These are phyloP conservation scores for Globisporangium solare DNA, from an alignment of 352 stramenopile genomes.

Conservation along the genomic window DNA sequence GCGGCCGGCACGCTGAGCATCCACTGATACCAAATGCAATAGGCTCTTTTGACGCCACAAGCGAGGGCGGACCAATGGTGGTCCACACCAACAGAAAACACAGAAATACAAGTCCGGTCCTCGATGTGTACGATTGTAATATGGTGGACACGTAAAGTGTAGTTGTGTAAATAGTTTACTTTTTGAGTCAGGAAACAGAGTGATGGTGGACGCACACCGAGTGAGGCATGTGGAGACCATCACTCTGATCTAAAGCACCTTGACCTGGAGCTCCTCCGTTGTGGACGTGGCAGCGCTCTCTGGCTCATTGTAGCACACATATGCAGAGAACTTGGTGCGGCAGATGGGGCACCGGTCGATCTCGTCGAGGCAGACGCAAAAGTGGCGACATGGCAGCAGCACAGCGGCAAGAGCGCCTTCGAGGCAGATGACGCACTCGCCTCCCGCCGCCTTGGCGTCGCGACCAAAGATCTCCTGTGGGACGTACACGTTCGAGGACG, in stretches of 20 bases:
- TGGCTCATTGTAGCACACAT: slow-evolving; percentile 31
- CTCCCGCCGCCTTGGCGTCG: slow-evolving; percentile 12
- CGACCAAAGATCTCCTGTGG: slow-evolving; percentile 60
- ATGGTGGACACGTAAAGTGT: neutral
- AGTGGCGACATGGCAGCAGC: slow-evolving; percentile 59
- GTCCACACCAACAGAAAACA: neutral
- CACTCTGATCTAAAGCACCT: slow-evolving; percentile 9
- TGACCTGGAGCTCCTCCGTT: slow-evolving; percentile 6
- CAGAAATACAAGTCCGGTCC: neutral
- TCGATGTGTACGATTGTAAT: neutral
- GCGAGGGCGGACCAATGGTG: neutral
- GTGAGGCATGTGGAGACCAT: neutral
- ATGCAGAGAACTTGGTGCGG: slow-evolving; percentile 51
- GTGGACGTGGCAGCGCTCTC: neutral
- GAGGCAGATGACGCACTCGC: slow-evolving; percentile 68
- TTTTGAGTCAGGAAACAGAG: neutral
- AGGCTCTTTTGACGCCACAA: too few species aligned
- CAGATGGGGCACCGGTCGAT: slow-evolving; percentile 76
- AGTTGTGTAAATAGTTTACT: neutral
- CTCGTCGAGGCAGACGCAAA: slow-evolving; percentile 68
- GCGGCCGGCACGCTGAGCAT: too few species aligned
- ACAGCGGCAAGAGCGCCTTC: slow-evolving; percentile 34
- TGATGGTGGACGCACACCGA: too few species aligned
- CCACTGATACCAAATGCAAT: too few species aligned
- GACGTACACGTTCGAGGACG: slow-evolving; percentile 25